phyloP scores from a whole-genome alignment of 1,139 yeast genomes.

The Yamadazyma triangularis region DNA sequence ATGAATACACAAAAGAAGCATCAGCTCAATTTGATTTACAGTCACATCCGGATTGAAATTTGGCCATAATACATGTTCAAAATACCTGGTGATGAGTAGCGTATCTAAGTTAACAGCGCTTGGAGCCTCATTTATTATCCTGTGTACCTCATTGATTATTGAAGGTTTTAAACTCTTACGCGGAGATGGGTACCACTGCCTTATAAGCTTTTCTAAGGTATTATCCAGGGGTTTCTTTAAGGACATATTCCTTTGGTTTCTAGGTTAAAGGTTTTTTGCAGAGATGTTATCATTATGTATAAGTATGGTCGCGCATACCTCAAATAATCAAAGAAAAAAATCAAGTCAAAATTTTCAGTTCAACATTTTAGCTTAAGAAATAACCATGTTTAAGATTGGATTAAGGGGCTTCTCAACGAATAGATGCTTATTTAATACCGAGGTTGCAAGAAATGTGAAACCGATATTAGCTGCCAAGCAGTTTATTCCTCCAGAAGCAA shows the following conservation, averaged over 20 bases:
- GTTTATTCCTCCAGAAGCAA: constrained; percentile 20
- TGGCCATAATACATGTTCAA: constrained; percentile 34
- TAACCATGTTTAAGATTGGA: not conserved
- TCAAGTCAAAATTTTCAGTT: not conserved
- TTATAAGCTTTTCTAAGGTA: constrained; percentile 1
- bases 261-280: constrained; percentile 7
- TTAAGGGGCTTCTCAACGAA: constrained; percentile 1
- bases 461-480: constrained; percentile 33
- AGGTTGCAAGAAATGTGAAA: constrained; percentile 5
- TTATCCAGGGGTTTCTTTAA: not conserved
- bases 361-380: no score
- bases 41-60: constrained; percentile 34
- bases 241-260: no score
- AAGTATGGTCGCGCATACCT: not conserved
- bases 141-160: constrained; percentile 20
- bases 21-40: constrained; percentile 33
- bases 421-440: constrained; percentile 1
- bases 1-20: constrained; percentile 12
- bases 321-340: not conserved
- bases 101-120: constrained; percentile 8
- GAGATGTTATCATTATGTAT: constrained; percentile 13
- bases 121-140: constrained; percentile 7
- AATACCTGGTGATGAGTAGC: constrained; percentile 18
- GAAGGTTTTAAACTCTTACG: constrained; percentile 8
- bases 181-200: not conserved